Evolutionary conservation across 2,329 filamentous ascomycete species (phyloP), one percentile per base, ranked within the genome.

Genomic region (Xylariales sp.): DNA sequence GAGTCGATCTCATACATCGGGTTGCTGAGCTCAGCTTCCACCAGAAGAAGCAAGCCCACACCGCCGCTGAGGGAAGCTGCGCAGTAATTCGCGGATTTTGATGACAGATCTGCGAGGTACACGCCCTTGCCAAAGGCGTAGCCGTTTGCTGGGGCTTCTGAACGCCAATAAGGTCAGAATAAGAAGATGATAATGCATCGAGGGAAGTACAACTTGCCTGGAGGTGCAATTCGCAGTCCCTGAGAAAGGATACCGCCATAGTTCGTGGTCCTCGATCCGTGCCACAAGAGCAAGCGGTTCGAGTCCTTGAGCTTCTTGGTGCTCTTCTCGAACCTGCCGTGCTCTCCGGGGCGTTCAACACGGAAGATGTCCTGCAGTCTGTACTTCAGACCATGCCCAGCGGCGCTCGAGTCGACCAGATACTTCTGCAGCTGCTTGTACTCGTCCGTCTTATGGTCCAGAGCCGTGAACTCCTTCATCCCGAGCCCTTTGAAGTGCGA

Each of bases 51-150:
- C 4, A 94, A 69, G 0, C 80, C 88, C 11, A 80, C 77, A 24
- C 76, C 74, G 11, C 71, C 74, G 16, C 82, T 85, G 46, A 68
- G 71, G 49, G 63, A 59, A 0, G 77, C 60, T 38, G 63, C 73
- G 58, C 86, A 91, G 65, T 93, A 93, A 53, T 78, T 78, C 12
- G 86, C 86, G 1, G 82, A 87, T 61, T 93, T 93, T 58, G 77
- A 83, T 0, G 79, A 83, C 70, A 88, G 87, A 54, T 91, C 86
- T 3, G 87, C 86, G 2, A 93, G 75, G 57, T 93, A 93, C 36
- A 93, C 84, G 31, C 88, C 88, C 61, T 91, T 91, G 42, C 84
- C 87, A 51, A 93, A 93, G 82, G 89, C 89, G 65, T 89, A 89
- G 1, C 86, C 86, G 11, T 71, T 76, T 0, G 81, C 39, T 6